Evolutionary conservation across 768 basidiomycete genomes (phyloP).

Genomic region (Boletus pseudopeckii): DNA sequence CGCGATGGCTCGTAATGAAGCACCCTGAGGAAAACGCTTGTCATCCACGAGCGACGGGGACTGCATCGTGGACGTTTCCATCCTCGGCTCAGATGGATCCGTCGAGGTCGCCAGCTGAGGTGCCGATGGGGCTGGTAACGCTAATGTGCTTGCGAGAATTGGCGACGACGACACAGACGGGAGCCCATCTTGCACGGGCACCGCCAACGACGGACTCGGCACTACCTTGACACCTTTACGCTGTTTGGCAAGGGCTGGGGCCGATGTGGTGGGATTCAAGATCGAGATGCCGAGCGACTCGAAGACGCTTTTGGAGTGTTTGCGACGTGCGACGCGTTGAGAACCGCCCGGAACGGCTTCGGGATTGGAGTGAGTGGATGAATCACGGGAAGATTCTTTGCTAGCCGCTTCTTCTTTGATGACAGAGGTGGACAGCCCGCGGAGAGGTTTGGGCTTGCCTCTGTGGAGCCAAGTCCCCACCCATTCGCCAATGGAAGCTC

Average conservation of each 20-base stretch:
- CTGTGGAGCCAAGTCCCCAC: constrained; percentile 74
- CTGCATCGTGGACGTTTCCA: constrained; percentile 28
- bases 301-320: constrained; percentile 62
- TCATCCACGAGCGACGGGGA: constrained; percentile 27
- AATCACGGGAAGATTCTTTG: constrained; percentile 20
- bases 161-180: constrained; percentile 22
- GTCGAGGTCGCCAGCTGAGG: constrained; percentile 29
- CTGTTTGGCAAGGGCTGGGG: constrained; percentile 25
- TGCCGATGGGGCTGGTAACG: constrained; percentile 15
- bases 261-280: constrained; percentile 45
- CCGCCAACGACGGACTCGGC: constrained; percentile 21
- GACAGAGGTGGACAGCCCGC: constrained; percentile 14
- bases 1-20: constrained; percentile 69
- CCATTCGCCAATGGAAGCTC: constrained; percentile 59
- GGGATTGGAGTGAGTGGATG: constrained; percentile 18
- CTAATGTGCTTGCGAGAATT: constrained; percentile 12
- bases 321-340: constrained; percentile 32
- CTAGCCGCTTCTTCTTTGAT: constrained; percentile 24
- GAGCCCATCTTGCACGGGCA: constrained; percentile 10
- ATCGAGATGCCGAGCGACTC: constrained; percentile 69
- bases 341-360: constrained; percentile 13
- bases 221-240: constrained; percentile 20
- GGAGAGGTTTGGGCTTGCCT: constrained; percentile 37
- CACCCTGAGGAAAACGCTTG: constrained; percentile 48
- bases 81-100: constrained; percentile 20